A percentile compares a stretch with the other conserved stretches of the same genome.
These are phyloP conservation scores for Rubus idaeus DNA, from an alignment of 306 rosid species.

Conservation along the genomic window DNA sequence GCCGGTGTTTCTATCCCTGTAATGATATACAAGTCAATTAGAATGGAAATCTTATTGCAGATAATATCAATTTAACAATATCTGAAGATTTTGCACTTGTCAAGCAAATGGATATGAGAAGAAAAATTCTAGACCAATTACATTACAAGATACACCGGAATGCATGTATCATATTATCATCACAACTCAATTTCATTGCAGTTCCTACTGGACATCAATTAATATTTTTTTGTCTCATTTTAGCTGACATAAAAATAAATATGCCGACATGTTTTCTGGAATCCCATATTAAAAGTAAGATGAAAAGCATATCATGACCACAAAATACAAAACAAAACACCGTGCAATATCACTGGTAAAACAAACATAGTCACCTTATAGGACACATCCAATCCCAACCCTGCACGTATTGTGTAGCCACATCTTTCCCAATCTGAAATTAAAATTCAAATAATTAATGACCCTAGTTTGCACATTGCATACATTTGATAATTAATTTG, in stretches of 20 bases:
- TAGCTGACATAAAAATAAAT: background rate
- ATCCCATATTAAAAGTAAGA: background rate
- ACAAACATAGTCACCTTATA: conserved; percentile 68
- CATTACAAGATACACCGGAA: background rate
- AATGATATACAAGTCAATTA: conserved; percentile 30
- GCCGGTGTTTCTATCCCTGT: conserved; percentile 98
- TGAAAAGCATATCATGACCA: background rate
- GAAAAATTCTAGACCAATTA: background rate
- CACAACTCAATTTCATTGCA: background rate
- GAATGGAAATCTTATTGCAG: conserved; percentile 10
- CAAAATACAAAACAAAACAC: conserved; percentile 8
- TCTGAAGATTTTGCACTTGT: background rate
- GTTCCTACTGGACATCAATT: background rate
- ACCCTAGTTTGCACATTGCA: conserved; percentile 9
- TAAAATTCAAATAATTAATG: conserved; percentile 15
- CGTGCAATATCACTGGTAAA: conserved; percentile 10
- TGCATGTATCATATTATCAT: background rate
- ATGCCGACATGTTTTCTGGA: background rate
- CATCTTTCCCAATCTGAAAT: conserved; percentile 90
- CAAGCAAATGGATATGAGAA: background rate
- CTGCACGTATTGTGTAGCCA: conserved; percentile 85
- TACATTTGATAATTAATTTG: conserved; percentile 3
- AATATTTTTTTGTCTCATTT: background rate
- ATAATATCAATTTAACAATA: background rate
- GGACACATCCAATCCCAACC: conserved; percentile 99